A percentile compares a stretch with the other conserved stretches of the same genome.
phyloP scores from a whole-genome alignment of 148 eudicot species.

The Cornus kousa region DNA sequence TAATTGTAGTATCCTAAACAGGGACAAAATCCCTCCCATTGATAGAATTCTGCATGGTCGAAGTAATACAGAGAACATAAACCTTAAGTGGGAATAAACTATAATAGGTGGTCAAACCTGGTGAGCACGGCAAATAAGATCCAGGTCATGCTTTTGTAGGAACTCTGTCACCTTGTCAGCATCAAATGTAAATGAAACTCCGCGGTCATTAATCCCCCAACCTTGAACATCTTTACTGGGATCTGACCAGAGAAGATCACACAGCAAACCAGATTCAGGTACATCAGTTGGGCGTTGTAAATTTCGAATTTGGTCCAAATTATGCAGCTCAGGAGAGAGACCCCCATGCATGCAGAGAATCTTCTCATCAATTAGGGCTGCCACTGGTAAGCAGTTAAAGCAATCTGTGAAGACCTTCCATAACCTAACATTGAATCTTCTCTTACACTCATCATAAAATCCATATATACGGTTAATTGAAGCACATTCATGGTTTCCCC shows the following conservation, averaged over 20 bases:
- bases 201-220: not conserved
- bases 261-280: not conserved
- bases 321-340: not conserved
- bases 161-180: conserved; percentile 1
- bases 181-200: not conserved
- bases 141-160: not conserved
- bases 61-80: not conserved
- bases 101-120: not conserved
- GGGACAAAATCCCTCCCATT: too few species aligned
- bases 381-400: conserved; percentile 1
- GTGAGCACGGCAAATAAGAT: not conserved
- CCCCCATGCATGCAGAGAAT: conserved; percentile 3
- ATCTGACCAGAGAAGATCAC: conserved; percentile 4
- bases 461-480: not conserved
- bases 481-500: not conserved
- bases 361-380: not conserved
- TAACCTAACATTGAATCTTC: not conserved
- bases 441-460: conserved; percentile 1
- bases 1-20: too few species aligned
- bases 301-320: not conserved
- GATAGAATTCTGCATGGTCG: not conserved
- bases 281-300: conserved; percentile 1
- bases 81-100: not conserved
- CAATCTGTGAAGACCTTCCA: conserved; percentile 1
- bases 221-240: conserved; percentile 1